Evolutionary conservation across 805 yeast genomes (phyloP).

Genomic region (Allodekkera sacchari): DNA sequence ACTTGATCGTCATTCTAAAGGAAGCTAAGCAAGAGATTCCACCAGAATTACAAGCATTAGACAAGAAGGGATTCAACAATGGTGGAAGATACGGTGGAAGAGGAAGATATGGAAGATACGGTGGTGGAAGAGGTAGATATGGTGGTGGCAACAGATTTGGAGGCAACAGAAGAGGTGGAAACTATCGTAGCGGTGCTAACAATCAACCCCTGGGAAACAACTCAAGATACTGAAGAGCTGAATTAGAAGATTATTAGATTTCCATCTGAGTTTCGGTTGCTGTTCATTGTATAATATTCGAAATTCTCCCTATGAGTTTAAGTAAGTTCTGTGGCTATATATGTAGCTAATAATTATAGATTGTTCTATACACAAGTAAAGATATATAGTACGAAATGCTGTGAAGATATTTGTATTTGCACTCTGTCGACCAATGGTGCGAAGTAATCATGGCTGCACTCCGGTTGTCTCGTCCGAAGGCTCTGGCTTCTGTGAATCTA

Average conservation of each 20-base stretch:
- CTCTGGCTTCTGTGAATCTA: too few species aligned
- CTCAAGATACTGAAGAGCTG: slow-evolving; percentile 26
- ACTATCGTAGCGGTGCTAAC: slow-evolving; percentile 32
- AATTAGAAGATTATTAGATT: too few species aligned
- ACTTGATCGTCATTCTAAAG: slow-evolving; percentile 78
- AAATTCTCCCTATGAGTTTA: too few species aligned
- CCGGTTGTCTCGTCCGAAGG: too few species aligned
- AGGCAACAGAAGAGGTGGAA: slow-evolving; percentile 19
- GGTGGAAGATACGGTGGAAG: slow-evolving; percentile 50
- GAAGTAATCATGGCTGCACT: too few species aligned
- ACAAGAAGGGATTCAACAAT: slow-evolving; percentile 58
- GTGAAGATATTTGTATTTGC: too few species aligned
- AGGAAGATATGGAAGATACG: slow-evolving; percentile 38
- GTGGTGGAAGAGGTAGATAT: slow-evolving; percentile 40
- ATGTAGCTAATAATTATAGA: too few species aligned
- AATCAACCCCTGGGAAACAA: slow-evolving; percentile 38
- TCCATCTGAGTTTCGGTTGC: too few species aligned
- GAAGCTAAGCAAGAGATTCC: slow-evolving; percentile 94
- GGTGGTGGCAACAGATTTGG: slow-evolving; percentile 31
- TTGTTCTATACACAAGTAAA: too few species aligned
- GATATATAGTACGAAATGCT: too few species aligned
- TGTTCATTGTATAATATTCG: too few species aligned
- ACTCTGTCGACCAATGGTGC: not conserved
- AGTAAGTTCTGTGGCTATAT: too few species aligned
- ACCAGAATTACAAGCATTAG: slow-evolving; percentile 66